These are phyloP conservation scores for Pichia ethanolica DNA, from an alignment of 805 yeast genomes.

Conservation along the genomic window DNA sequence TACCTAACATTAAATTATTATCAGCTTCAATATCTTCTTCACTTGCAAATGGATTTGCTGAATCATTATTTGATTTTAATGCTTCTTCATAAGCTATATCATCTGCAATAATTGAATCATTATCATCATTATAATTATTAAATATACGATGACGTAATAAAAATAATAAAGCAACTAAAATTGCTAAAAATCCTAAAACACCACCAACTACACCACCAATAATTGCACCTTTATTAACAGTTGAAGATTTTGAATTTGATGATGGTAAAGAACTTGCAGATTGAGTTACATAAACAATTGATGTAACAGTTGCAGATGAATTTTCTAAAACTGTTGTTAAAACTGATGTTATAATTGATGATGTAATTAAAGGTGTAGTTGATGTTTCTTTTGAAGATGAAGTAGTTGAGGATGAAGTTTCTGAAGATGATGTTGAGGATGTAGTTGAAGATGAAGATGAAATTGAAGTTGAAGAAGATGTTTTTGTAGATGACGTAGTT, in stretches of 20 bases:
- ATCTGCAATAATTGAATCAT: constrained; percentile 37
- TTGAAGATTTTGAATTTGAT: constrained; percentile 19
- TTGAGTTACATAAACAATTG: constrained; percentile 24
- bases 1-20: constrained; percentile 61
- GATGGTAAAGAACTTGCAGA: constrained; percentile 15
- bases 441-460: constrained; percentile 5
- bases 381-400: neutral
- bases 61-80: constrained; percentile 36
- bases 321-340: constrained; percentile 13
- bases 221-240: constrained; percentile 26
- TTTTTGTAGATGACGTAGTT: neutral
- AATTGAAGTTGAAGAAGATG: neutral
- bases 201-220: constrained; percentile 34
- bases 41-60: constrained; percentile 51
- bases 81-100: constrained; percentile 55
- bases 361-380: constrained; percentile 1
- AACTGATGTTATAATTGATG: constrained; percentile 11
- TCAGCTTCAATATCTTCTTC: constrained; percentile 38
- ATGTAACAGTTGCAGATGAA: constrained; percentile 21
- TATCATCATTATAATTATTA: constrained; percentile 26
- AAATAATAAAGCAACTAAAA: constrained; percentile 24
- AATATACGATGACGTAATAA: constrained; percentile 29
- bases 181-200: constrained; percentile 22
- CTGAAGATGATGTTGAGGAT: neutral
- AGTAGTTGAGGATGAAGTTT: neutral